A percentile compares a stretch with the other conserved stretches of the same genome.
Conservation (phyloP, 75 land plant genomes). For the Gnetum montanum region DNA sequence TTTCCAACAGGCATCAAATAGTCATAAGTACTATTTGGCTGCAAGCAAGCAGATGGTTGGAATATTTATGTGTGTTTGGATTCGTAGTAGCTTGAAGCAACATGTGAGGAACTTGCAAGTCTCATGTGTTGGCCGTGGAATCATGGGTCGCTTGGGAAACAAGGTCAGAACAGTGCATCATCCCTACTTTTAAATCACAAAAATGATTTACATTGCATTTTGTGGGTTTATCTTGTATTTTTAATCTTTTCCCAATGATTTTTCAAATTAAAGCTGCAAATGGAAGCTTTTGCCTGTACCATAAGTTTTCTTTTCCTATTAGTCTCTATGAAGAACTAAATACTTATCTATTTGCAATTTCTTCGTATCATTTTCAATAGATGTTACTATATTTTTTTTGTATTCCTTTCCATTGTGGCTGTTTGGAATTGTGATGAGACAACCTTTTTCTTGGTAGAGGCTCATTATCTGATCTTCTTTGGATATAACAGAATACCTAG, state of each 20-base stretch:
- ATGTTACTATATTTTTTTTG: no score
- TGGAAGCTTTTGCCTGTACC: background rate
- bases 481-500: no score
- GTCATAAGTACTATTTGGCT: conserved; percentile 11
- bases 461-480: no score
- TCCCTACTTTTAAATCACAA: background rate
- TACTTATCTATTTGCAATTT: background rate
- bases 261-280: background rate
- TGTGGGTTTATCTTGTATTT: background rate
- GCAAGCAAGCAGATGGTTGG: conserved; percentile 63
- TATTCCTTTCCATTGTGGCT: no score
- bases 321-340: background rate
- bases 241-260: background rate
- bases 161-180: conserved; percentile 41
- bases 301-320: background rate
- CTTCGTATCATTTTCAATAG: no score
- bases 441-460: no score
- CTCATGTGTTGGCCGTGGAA: conserved; percentile 48
- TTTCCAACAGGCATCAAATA: background rate
- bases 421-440: no score
- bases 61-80: conserved; percentile 36
- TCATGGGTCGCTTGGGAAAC: conserved; percentile 59
- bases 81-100: conserved; percentile 14
- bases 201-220: background rate
- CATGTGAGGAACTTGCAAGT: conserved; percentile 37